Percentiles rank a stretch among this genome's conserved stretches.
phyloP scores from a whole-genome alignment of 768 basidiomycete species.

The Macrolepiota albuminosa region DNA sequence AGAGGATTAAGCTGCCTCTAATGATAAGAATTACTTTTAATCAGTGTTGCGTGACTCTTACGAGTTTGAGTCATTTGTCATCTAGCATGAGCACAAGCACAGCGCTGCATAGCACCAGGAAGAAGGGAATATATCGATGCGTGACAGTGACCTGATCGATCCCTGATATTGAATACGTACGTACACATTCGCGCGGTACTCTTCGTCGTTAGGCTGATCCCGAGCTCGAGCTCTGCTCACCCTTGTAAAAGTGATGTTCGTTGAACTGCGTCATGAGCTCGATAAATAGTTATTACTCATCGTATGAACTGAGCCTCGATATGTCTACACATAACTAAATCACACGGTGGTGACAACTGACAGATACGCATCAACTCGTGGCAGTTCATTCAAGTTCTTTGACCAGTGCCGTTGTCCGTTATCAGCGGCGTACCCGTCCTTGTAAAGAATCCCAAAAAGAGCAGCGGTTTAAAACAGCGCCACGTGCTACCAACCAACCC shows the following conservation, averaged over 20 bases:
- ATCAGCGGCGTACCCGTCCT: constrained; percentile 7
- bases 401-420: constrained; percentile 10
- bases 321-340: neutral
- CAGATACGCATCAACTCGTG: constrained; percentile 9
- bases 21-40: neutral
- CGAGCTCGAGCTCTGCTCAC: no score
- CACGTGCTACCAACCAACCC: neutral
- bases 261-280: neutral
- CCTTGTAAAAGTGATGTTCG: no score
- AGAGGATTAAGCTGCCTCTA: neutral
- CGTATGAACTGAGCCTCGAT: neutral
- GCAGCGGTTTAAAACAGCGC: neutral
- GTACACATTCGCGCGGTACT: no score
- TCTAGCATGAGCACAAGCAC: neutral
- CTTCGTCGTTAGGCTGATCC: no score
- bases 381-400: constrained; percentile 1
- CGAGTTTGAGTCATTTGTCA: neutral
- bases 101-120: neutral
- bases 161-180: no score
- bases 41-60: neutral
- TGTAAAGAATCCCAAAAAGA: neutral
- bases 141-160: no score
- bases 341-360: constrained; percentile 5
- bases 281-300: no score
- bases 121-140: neutral